Conservation (phyloP, 2,329 filamentous ascomycete genomes). For the Xylariaceae sp. region DNA sequence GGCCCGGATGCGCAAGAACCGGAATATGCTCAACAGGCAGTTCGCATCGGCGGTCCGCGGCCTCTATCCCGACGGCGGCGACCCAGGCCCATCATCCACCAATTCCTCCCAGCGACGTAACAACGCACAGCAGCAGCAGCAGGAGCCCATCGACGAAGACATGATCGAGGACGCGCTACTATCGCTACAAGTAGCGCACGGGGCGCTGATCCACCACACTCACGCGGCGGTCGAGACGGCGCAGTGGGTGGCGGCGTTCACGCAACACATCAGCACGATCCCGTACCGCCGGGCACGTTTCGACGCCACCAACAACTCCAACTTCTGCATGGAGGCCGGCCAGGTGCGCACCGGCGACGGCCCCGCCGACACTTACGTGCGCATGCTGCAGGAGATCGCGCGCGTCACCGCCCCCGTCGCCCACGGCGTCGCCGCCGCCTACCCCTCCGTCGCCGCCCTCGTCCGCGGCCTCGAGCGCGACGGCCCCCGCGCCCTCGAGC, state of each 20-base stretch:
- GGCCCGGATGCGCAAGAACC: conserved; percentile 69
- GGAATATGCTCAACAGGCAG: conserved; percentile 66
- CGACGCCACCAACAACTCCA: conserved; percentile 55
- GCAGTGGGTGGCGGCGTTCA: conserved; percentile 73
- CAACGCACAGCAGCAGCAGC: conserved; percentile 42
- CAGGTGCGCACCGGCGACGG: conserved; percentile 74
- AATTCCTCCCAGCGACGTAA: conserved; percentile 41
- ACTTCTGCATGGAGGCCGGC: conserved; percentile 79
- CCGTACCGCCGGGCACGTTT: conserved; percentile 67
- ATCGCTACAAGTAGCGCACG: conserved; percentile 68
- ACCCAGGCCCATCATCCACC: conserved; percentile 30
- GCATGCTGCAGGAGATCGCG: conserved; percentile 76
- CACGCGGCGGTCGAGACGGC: conserved; percentile 63
- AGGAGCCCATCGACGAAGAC: conserved; percentile 66
- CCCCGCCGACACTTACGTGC: conserved; percentile 67
- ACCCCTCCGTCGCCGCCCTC: conserved; percentile 59
- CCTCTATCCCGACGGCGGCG: conserved; percentile 38
- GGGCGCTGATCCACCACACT: conserved; percentile 72
- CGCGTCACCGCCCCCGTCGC: conserved; percentile 74
- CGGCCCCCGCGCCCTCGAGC: conserved; percentile 65
- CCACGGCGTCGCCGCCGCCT: conserved; percentile 67
- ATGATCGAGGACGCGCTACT: conserved; percentile 71
- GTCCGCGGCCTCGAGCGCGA: conserved; percentile 59
- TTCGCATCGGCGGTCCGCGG: conserved; percentile 67
- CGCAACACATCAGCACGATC: conserved; percentile 76